phyloP scores from a whole-genome alignment of 2,329 filamentous ascomycete genomes.

The Botrytis aclada region DNA sequence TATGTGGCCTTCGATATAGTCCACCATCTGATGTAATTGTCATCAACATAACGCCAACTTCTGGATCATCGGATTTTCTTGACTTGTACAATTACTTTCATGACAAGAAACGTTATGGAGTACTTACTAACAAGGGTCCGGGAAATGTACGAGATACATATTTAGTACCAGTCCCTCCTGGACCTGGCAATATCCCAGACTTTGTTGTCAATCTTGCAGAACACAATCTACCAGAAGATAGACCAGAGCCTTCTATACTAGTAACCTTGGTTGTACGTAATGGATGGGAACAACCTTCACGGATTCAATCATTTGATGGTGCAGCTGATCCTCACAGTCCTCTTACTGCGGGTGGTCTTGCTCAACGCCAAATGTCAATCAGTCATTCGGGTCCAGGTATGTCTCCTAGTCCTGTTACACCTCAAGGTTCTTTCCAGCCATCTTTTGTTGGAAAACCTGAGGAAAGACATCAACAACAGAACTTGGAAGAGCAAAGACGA shows the following conservation, averaged over 20 bases:
- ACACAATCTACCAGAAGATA: slow-evolving; percentile 69
- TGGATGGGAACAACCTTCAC: slow-evolving; percentile 39
- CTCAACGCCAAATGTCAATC: slow-evolving; percentile 47
- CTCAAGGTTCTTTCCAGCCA: slow-evolving; percentile 37
- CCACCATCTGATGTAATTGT: slow-evolving; percentile 81
- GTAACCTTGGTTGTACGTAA: slow-evolving; percentile 82
- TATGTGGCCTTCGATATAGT: slow-evolving; percentile 82
- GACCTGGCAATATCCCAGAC: slow-evolving; percentile 68
- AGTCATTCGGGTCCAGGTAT: slow-evolving; percentile 49
- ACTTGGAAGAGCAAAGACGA: slow-evolving; percentile 38
- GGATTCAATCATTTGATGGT: slow-evolving; percentile 26
- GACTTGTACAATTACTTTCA: slow-evolving; percentile 85
- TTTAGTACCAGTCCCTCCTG: slow-evolving; percentile 78
- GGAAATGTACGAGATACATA: slow-evolving; percentile 86
- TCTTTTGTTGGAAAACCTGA: slow-evolving; percentile 24
- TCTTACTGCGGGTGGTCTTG: slow-evolving; percentile 37
- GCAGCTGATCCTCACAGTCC: slow-evolving; percentile 35
- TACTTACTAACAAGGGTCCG: slow-evolving; percentile 72
- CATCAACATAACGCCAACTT: slow-evolving; percentile 64
- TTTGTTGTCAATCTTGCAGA: slow-evolving; percentile 88
- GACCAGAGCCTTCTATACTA: slow-evolving; percentile 73
- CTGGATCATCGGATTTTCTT: slow-evolving; percentile 63
- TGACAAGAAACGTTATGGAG: slow-evolving; percentile 78
- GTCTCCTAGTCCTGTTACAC: slow-evolving; percentile 48
- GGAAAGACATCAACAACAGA: slow-evolving; percentile 40